Evolutionary conservation across 352 stramenopile species (phyloP).

Genomic region (Globisporangium yorkense): DNA sequence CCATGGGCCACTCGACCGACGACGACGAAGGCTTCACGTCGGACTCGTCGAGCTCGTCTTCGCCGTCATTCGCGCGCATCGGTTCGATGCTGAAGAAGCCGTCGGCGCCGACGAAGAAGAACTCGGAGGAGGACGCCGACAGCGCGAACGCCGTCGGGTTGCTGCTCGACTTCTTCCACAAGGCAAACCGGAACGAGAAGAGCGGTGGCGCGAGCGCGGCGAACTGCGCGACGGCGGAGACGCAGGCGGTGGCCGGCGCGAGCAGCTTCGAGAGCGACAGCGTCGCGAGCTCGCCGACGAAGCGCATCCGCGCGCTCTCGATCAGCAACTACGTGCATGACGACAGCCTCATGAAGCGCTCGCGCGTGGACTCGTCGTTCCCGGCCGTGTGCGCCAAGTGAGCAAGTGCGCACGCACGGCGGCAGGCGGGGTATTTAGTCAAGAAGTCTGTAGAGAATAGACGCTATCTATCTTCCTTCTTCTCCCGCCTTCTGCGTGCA

Average conservation of each 20-base stretch:
- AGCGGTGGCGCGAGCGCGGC: neutral
- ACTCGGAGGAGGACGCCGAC: conserved; percentile 30
- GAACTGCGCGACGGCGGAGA: no score
- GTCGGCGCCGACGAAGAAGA: neutral
- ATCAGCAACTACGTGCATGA: conserved; percentile 52
- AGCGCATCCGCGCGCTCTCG: conserved; percentile 68
- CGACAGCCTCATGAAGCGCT: conserved; percentile 48
- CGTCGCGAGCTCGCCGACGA: conserved; percentile 56
- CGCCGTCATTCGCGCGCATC: neutral
- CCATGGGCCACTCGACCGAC: conserved; percentile 1
- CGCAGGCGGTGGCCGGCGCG: neutral
- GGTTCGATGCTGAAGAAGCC: conserved; percentile 5
- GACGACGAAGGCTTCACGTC: conserved; percentile 26
- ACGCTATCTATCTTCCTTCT: no score
- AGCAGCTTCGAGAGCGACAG: conserved; percentile 20
- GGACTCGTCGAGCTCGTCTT: conserved; percentile 21
- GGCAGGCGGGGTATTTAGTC: neutral
- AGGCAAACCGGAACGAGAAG: conserved; percentile 60
- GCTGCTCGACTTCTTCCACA: conserved; percentile 79
- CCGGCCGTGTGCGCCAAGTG: conserved; percentile 20
- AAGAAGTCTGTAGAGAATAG: neutral
- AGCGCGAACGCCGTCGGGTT: conserved; percentile 65
- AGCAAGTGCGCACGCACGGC: neutral
- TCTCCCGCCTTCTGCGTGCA: no score
- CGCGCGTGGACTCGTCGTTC: conserved; percentile 49